phyloP scores from a whole-genome alignment of 257 asterid genomes.

The Lavandula angustifolia region DNA sequence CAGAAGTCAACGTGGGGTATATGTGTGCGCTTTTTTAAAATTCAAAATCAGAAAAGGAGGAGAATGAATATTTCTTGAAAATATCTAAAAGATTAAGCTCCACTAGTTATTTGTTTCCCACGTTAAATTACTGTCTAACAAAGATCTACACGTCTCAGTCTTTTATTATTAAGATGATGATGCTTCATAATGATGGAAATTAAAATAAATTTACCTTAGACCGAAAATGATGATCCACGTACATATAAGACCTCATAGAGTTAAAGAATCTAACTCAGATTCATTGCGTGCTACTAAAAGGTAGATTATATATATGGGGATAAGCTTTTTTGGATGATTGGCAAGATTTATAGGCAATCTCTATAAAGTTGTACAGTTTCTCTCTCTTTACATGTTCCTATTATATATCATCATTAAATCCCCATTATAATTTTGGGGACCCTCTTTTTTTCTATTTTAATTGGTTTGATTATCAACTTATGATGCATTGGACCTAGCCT shows the following conservation, averaged over 20 bases:
- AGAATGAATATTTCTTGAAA: not conserved
- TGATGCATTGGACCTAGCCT: slow-evolving; percentile 4
- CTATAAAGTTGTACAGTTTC: slow-evolving; percentile 35
- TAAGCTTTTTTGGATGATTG: slow-evolving; percentile 20
- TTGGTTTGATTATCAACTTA: not conserved
- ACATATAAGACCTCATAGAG: not conserved
- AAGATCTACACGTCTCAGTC: not conserved
- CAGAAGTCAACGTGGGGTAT: not conserved
- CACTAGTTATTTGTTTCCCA: slow-evolving; percentile 16
- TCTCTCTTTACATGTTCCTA: slow-evolving; percentile 8
- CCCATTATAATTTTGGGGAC: not conserved
- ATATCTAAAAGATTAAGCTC: slow-evolving; percentile 24
- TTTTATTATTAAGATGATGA: not conserved
- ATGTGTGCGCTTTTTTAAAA: not conserved
- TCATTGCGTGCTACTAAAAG: slow-evolving; percentile 21
- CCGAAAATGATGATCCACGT: too few relatives aligned
- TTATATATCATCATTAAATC: not conserved
- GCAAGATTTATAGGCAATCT: slow-evolving; percentile 31
- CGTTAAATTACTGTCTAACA: too few relatives aligned
- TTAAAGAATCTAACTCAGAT: slow-evolving; percentile 9
- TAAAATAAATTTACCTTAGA: too few relatives aligned
- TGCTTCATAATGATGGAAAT: not conserved
- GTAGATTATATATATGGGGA: not conserved
- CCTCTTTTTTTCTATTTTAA: not conserved
- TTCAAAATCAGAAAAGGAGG: not conserved